Base-by-base conservation (phyloP, 805 yeast genomes). In the Metschnikowia vanudenii region DNA sequence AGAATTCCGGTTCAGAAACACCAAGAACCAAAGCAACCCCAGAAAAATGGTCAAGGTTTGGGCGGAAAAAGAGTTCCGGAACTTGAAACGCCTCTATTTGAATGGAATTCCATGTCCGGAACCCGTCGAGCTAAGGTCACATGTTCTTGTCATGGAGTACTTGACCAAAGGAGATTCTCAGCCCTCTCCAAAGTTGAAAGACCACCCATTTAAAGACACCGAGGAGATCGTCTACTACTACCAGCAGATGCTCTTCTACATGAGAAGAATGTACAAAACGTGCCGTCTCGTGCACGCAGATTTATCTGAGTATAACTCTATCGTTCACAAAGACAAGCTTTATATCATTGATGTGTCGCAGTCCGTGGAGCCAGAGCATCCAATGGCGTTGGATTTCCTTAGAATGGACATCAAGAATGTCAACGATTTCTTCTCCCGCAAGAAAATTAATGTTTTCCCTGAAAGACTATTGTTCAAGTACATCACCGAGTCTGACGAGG, bases 61-160 rank as follows among this genome's bases (percentile, higher is more conserved):
- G 99, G 98, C 99, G 0, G 99, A 94, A 64, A 94, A 94, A 62
- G 99, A 94, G 68, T 92, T 91, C 55, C 71, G 99, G 46, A 94
- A 94, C 62, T 74, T 94, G 65, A 92, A 88, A 64, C 78, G 99
- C 60, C 74, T 94, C 17, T 71, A 85, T 63, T 62, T 76, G 38
- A 77, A 82, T 46, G 96, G 96, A 0, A 85, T 94, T 30, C 94
- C 96, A n/a, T 85, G 89, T 33, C 99, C 99, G 0, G 86, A 88
- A 61, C 99, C 99, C 1, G 67, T 89, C 12, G 96, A 88, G 55
- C 75, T 94, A 46, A 84, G 88, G 58, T 80, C 90, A 26, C 97
- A 94, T 66, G 97, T 94, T 2, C 69, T 94, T 37, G 92, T 92
- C 19, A 94, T 94, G 99, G 97, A 92, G 60, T 92, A 87, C 57